phyloP scores from a whole-genome alignment of 225 moss, liverwort and hornwort genomes.

The Bryoerythrophyllum caledonicum region DNA sequence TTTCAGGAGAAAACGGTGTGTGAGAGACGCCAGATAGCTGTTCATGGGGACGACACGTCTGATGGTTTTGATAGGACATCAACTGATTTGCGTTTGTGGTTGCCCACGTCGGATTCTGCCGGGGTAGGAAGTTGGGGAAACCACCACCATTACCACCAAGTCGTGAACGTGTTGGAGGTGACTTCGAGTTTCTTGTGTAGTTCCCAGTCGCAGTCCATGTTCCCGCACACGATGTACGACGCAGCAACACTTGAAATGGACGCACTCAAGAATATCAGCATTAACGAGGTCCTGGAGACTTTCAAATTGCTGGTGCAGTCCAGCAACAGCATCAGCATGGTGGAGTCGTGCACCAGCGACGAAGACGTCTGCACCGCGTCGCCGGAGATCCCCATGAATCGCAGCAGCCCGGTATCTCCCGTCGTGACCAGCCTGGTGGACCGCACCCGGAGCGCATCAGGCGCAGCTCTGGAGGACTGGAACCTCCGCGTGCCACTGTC shows the following conservation, averaged over 20 bases:
- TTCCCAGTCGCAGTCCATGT: slow-evolving; percentile 3
- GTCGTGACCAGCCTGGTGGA: background rate
- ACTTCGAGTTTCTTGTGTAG: background rate
- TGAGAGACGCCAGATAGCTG: too few relatives aligned
- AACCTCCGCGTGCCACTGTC: background rate
- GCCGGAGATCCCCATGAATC: background rate
- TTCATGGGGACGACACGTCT: too few relatives aligned
- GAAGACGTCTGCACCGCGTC: slow-evolving; percentile 9
- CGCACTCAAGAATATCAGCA: background rate
- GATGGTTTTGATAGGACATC: background rate
- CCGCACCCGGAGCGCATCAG: background rate
- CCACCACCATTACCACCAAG: background rate
- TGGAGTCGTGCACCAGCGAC: slow-evolving; percentile 11
- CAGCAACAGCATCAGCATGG: slow-evolving; percentile 30
- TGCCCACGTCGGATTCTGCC: slow-evolving; percentile 8
- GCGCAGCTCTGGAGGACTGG: background rate
- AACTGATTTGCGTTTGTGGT: background rate
- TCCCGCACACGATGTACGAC: background rate
- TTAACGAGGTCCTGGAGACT: background rate
- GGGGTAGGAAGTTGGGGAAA: background rate
- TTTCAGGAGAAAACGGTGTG: too few relatives aligned
- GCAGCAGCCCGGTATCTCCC: background rate
- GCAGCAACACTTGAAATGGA: background rate
- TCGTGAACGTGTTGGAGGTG: background rate
- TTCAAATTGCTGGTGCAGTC: too few relatives aligned